Evolutionary conservation across 192 early-diverging fungal genomes (phyloP).

Genomic region (Paraglomus brasilianum): DNA sequence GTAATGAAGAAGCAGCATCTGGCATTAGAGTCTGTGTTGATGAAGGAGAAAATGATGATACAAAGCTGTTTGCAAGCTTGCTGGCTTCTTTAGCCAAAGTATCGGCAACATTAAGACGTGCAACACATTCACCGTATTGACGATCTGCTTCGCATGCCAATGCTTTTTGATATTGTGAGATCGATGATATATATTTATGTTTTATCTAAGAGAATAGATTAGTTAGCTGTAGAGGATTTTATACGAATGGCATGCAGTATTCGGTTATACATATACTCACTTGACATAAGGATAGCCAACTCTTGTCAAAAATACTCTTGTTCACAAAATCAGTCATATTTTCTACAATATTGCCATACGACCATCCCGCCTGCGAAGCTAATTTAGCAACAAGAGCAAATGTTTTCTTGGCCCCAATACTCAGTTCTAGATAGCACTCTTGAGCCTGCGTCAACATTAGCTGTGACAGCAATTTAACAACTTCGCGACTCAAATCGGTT

Average conservation of each 20-base stretch:
- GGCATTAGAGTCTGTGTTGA: slow-evolving; percentile 58
- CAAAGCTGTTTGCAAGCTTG: slow-evolving; percentile 71
- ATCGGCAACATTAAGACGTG: slow-evolving; percentile 77
- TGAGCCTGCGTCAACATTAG: slow-evolving; percentile 96
- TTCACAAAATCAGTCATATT: slow-evolving; percentile 62
- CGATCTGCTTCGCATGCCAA: slow-evolving; percentile 70
- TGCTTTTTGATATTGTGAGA: slow-evolving; percentile 85
- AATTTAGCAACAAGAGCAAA: slow-evolving; percentile 88
- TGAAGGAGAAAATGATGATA: slow-evolving; percentile 59
- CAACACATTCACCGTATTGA: slow-evolving; percentile 85
- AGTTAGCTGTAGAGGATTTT: neutral
- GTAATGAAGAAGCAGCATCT: slow-evolving; percentile 66
- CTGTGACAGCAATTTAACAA: slow-evolving; percentile 78
- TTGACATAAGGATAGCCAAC: slow-evolving; percentile 81
- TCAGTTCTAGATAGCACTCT: slow-evolving; percentile 88
- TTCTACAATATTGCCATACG: slow-evolving; percentile 77
- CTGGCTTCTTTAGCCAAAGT: slow-evolving; percentile 81
- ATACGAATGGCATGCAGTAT: neutral
- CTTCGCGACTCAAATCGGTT: slow-evolving; percentile 85
- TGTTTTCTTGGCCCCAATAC: slow-evolving; percentile 84
- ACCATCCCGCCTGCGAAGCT: slow-evolving; percentile 73
- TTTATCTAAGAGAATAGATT: slow-evolving; percentile 66
- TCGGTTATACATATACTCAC: slow-evolving; percentile 37
- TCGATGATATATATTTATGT: slow-evolving; percentile 79
- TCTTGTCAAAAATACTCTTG: slow-evolving; percentile 71